Evolutionary conservation across 257 asterid species (phyloP), one percentile per base, ranked within the genome.

Genomic region (Agastache rugosa): DNA sequence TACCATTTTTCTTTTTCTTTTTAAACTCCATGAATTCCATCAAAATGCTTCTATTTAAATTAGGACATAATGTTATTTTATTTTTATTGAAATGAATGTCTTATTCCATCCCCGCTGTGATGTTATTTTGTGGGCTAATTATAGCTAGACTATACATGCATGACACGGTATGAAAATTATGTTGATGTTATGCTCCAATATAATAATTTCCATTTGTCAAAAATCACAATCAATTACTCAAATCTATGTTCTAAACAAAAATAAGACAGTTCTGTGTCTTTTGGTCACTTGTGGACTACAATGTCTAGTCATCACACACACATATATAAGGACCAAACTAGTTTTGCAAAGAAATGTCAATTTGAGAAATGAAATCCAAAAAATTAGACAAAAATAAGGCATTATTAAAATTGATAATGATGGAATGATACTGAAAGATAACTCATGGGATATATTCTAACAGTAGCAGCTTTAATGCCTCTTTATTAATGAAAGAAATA

Each of bases 391-490:
- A 64, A 73, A 15, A 31, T 54, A 47, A 67, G 75, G 45, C 74
- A 9, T 61, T 25, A 22, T 11, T 34, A 27, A 41, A 56, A 27
- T 9, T 45, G 71, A 81, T 77, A 77, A 77, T 81, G 75, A 77
- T 77, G 74, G 72, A 44, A 61, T 19, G 72, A 67, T 69, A 65
- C 31, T 51, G 81, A 81, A 70, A 78, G 75, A 61, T 20, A 14
- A 53, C 20, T n/a, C n/a, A n/a, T 27, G 3, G 53, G 6, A 37
- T 75, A 29, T 71, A 42, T 69, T 45, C 48, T 17, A 61, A 48
- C 55, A 20, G 54, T 19, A 8, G 27, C 19, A 19, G 55, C 77
- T 64, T 71, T 72, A 56, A 56, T 55, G 75, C 34, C 20, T 20
- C 29, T 62, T 48, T 44, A 63, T 51, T 20, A 17, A 29, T 34